Evolutionary conservation across 306 rosid species (phyloP).

Genomic region (Acacia acuminata): DNA sequence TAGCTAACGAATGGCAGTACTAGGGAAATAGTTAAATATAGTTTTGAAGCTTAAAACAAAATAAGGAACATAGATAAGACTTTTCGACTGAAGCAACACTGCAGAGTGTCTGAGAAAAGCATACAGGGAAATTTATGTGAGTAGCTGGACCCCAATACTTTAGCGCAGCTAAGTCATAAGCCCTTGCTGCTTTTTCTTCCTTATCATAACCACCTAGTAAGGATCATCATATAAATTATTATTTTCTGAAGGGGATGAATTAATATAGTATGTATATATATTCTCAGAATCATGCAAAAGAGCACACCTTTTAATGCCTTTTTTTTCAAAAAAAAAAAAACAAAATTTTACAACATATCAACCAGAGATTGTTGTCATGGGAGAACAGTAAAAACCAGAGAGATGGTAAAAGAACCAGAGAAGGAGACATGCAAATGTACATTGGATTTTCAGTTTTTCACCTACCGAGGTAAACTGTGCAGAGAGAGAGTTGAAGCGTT

Average conservation of each 20-base stretch:
- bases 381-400: background rate
- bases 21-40: conserved; percentile 20
- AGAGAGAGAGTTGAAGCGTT: conserved; percentile 40
- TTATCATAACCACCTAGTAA: conserved; percentile 94
- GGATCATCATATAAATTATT: conserved; percentile 25
- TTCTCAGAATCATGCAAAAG: conserved; percentile 39
- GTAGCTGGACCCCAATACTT: conserved; percentile 99
- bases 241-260: conserved; percentile 30
- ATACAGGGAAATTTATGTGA: conserved; percentile 95
- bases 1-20: background rate
- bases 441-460: conserved; percentile 43
- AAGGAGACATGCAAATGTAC: conserved; percentile 27
- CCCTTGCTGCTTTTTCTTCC: conserved; percentile 98
- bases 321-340: background rate
- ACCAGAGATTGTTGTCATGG: background rate
- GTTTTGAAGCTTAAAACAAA: background rate
- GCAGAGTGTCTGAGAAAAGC: conserved; percentile 34
- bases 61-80: conserved; percentile 9
- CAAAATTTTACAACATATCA: background rate
- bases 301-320: conserved; percentile 45
- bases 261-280: background rate
- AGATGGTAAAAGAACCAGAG: conserved; percentile 36
- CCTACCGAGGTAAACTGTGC: conserved; percentile 96
- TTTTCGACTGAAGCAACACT: conserved; percentile 28
- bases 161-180: conserved; percentile 96